These are phyloP conservation scores for Mycena polygramma DNA, from an alignment of 768 basidiomycete species.

Conservation along the genomic window DNA sequence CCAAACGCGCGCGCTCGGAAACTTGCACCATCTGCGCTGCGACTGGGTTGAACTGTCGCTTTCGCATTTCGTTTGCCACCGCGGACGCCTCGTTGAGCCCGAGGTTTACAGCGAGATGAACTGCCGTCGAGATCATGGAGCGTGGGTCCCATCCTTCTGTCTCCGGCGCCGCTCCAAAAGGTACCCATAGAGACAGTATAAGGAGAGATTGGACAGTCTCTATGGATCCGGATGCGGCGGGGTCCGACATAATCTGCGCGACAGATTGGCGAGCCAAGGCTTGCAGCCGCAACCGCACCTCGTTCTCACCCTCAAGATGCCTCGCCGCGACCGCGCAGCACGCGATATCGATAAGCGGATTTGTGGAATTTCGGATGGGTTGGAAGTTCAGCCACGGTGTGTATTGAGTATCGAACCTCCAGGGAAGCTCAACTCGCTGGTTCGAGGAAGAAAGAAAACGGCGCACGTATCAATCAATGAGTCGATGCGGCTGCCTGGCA, in stretches of 20 bases:
- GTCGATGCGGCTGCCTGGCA: constrained; percentile 47
- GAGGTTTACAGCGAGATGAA: constrained; percentile 60
- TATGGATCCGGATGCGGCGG: constrained; percentile 52
- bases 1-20: constrained; percentile 54
- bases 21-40: constrained; percentile 45
- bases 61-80: constrained; percentile 9
- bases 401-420: constrained; percentile 58
- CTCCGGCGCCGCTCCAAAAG: constrained; percentile 36
- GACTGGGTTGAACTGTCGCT: constrained; percentile 38
- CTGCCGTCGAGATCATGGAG: constrained; percentile 53
- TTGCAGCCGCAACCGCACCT: constrained; percentile 30
- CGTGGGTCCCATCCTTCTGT: constrained; percentile 48
- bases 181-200: constrained; percentile 56
- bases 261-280: constrained; percentile 54
- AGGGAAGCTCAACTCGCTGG: constrained; percentile 47
- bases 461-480: constrained; percentile 48
- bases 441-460: constrained; percentile 40
- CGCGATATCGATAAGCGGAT: constrained; percentile 51
- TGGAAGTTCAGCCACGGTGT: constrained; percentile 58
- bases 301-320: constrained; percentile 51
- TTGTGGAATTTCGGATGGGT: constrained; percentile 44
- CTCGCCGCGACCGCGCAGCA: constrained; percentile 58
- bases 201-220: constrained; percentile 56
- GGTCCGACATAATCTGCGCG: constrained; percentile 54
- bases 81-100: constrained; percentile 51